Evolutionary conservation across 2,329 filamentous ascomycete species (phyloP).

Genomic region (Aspergillus caelatus): DNA sequence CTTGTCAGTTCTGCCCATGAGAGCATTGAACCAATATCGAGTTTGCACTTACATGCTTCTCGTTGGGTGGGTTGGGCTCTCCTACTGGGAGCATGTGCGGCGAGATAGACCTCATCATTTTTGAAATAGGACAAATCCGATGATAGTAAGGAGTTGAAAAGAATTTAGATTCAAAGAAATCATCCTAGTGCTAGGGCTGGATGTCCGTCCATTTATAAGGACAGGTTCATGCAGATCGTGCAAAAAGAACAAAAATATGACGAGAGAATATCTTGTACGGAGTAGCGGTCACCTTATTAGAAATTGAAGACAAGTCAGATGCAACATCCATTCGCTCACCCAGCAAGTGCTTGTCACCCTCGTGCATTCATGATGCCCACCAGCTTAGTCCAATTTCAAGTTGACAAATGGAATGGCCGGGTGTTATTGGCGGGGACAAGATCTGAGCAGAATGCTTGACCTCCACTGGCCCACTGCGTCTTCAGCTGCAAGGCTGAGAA

Average conservation of each 20-base stretch:
- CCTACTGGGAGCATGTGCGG: neutral
- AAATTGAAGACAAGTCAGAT: neutral
- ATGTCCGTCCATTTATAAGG: neutral
- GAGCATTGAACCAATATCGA: neutral
- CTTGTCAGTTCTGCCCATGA: neutral
- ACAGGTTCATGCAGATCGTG: neutral
- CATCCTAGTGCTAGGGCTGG: neutral
- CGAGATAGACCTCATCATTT: neutral
- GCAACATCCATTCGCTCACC: neutral
- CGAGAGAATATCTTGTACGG: neutral
- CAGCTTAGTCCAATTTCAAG: neutral
- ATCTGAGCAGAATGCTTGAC: neutral
- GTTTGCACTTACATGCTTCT: conserved; percentile 1
- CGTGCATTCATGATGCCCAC: neutral
- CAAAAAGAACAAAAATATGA: neutral
- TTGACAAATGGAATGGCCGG: neutral
- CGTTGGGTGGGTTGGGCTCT: neutral
- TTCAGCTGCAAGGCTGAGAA: neutral
- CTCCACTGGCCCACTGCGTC: neutral
- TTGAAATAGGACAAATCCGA: neutral
- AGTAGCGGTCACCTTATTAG: neutral
- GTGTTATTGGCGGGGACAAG: neutral
- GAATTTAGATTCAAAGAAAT: neutral
- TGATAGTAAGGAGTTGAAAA: neutral
- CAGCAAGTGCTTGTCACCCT: neutral